Conservation (phyloP, 306 rosid species). For the Quercus cerris region DNA sequence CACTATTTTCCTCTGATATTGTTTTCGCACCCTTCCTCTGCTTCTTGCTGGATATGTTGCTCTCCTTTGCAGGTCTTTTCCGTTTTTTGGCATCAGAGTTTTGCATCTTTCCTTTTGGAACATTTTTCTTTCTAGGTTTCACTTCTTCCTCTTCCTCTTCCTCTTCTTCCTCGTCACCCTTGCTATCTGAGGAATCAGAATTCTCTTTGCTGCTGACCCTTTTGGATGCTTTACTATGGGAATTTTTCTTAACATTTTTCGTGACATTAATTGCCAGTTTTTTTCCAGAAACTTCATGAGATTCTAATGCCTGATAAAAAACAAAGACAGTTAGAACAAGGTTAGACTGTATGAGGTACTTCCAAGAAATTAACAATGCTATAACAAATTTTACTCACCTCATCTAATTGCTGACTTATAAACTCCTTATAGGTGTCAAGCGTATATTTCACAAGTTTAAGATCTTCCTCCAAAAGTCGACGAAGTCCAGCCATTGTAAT, state of each 20-base stretch:
- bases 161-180: slow-evolving; percentile 47
- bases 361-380: slow-evolving; percentile 11
- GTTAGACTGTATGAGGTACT: slow-evolving; percentile 7
- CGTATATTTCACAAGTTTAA: slow-evolving; percentile 53
- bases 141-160: slow-evolving; percentile 34
- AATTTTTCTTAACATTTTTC: slow-evolving; percentile 49
- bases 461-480: slow-evolving; percentile 86
- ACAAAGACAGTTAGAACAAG: slow-evolving; percentile 11
- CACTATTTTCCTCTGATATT: slow-evolving; percentile 44
- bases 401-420: slow-evolving; percentile 69
- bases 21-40: slow-evolving; percentile 42
- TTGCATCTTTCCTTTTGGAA: slow-evolving; percentile 49
- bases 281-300: slow-evolving; percentile 40
- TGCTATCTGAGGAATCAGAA: slow-evolving; percentile 46
- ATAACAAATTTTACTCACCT: slow-evolving; percentile 42
- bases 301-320: slow-evolving; percentile 45
- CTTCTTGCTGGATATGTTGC: slow-evolving; percentile 54
- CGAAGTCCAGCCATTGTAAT: slow-evolving; percentile 83
- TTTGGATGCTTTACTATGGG: slow-evolving; percentile 49
- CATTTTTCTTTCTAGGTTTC: slow-evolving; percentile 56
- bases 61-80: slow-evolving; percentile 53
- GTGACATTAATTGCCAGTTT: slow-evolving; percentile 41
- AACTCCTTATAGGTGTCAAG: slow-evolving; percentile 78
- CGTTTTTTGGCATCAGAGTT: slow-evolving; percentile 57
- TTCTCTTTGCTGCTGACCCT: slow-evolving; percentile 50